Evolutionary conservation across 2,329 filamentous ascomycete species (phyloP), one percentile per base, ranked within the genome.

Genomic region (Escovopsis weberi): DNA sequence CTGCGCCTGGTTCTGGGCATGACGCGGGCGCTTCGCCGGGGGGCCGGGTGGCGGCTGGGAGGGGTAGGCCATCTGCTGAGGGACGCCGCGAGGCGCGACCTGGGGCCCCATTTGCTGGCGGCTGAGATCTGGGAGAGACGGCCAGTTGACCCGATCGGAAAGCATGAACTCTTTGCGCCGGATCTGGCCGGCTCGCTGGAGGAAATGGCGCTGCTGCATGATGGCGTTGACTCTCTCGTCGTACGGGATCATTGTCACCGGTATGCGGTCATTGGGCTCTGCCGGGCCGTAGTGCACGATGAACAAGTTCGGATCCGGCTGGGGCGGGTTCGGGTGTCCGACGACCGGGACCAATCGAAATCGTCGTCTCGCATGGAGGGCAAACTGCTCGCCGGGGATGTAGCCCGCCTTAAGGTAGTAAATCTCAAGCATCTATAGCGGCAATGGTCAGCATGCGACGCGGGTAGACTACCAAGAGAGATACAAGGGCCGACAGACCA

Each of bases 81-180:
- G 73, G 18, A 76, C 65, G 47, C 68, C 64, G 45, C 69, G 63
- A 48, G 64, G 61, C 15, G 59, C 59, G 53, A 62, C 61, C 44
- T 66, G 57, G 43, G 70, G 56, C 51, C 68, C 67, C 64, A 77
- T 62, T 47, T 71, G 66, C 58, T 77, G 61, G 30, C 61, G 59
- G 3, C 60, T 61, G n/a, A 62, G 63, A 43, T 69, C 70, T 37
- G 77, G 77, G 46, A 96, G 82, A 23, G 80, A 79, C 4, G 91
- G 89, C 88, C 89, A 96, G 63, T 86, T 93, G 50, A 78, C 74
- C 35, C 85, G 78, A 61, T 96, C 91, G 40, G 84, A 79, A 18
- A 96, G 72, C 80, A 95, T 93, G 57, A 96, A 96, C 54, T 95
- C 87, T 57, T 94, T 94, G 52, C 86, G 81, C 44, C 81, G 75